Conservation (phyloP, 352 stramenopile species). For the Pythium folliculosum region DNA sequence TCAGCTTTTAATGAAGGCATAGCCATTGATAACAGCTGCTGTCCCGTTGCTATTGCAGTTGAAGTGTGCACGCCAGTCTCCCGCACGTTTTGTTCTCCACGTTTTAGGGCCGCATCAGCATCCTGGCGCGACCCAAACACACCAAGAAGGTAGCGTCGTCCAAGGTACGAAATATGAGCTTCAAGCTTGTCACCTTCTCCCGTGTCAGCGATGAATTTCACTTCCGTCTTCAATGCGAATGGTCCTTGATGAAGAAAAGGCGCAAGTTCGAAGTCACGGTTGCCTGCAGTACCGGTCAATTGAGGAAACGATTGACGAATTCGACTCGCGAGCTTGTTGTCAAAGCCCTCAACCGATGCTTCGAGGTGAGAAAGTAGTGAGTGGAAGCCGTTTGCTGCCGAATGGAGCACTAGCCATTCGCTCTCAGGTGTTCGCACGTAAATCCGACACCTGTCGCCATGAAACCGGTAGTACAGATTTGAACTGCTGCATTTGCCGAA, state of each 20-base stretch:
- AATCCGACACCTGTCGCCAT: constrained; percentile 50
- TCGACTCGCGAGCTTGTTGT: constrained; percentile 11
- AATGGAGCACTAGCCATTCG: constrained; percentile 47
- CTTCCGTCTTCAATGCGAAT: constrained; percentile 18
- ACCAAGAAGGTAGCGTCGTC: constrained; percentile 22
- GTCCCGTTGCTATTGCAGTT: background rate
- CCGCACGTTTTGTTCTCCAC: constrained; percentile 9
- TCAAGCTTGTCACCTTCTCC: constrained; percentile 29
- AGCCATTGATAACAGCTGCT: constrained; percentile 17
- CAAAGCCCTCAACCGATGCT: background rate
- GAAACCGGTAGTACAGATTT: constrained; percentile 70
- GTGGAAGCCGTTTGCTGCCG: constrained; percentile 29
- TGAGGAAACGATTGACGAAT: constrained; percentile 11
- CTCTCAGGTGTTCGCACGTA: constrained; percentile 52
- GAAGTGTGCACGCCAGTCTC: constrained; percentile 12
- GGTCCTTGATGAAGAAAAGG: constrained; percentile 17
- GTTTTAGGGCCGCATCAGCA: constrained; percentile 15
- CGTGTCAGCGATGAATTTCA: constrained; percentile 5
- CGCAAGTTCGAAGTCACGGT: background rate
- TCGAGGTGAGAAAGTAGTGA: constrained; percentile 64
- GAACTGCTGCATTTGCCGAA: constrained; percentile 56
- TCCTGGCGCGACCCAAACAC: constrained; percentile 23
- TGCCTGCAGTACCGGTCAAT: background rate
- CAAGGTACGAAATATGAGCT: constrained; percentile 19
- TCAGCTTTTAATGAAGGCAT: constrained; percentile 36